phyloP scores from a whole-genome alignment of 2,329 filamentous ascomycete genomes.

The Aaosphaeria pasadenensis region DNA sequence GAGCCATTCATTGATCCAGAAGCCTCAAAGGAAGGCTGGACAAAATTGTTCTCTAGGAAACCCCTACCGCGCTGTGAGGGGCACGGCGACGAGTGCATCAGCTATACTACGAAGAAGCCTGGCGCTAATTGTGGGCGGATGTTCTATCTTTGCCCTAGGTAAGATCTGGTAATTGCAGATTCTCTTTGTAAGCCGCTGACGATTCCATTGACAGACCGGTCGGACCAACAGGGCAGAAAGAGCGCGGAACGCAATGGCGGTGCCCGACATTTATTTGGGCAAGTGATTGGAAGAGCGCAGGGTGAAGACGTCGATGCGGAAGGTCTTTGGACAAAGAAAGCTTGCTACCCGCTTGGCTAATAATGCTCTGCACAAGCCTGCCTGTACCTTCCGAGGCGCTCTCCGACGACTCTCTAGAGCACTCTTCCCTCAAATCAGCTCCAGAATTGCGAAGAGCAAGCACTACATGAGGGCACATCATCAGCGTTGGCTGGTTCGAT shows the following conservation, averaged over 20 bases:
- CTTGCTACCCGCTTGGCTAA: no score
- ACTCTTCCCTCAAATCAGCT: no score
- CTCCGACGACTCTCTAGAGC: no score
- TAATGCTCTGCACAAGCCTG: no score
- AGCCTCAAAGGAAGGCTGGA: slow-evolving; percentile 74
- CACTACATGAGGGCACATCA: no score
- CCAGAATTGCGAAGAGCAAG: no score
- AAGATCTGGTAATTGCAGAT: slow-evolving; percentile 49
- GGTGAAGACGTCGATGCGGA: background rate
- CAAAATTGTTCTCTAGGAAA: slow-evolving; percentile 74
- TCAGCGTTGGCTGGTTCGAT: no score
- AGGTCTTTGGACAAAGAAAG: no score
- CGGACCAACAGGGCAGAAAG: slow-evolving; percentile 80
- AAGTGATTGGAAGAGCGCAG: slow-evolving; percentile 56
- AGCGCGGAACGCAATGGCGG: slow-evolving; percentile 80
- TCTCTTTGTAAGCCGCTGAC: slow-evolving; percentile 21
- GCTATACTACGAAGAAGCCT: slow-evolving; percentile 79
- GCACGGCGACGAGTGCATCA: slow-evolving; percentile 84
- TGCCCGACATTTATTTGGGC: slow-evolving; percentile 80
- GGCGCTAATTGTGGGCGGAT: slow-evolving; percentile 72
- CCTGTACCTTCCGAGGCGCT: no score
- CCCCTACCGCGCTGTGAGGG: slow-evolving; percentile 73
- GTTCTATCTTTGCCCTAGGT: slow-evolving; percentile 61
- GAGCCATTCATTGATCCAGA: slow-evolving; percentile 22
- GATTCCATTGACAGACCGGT: slow-evolving; percentile 57